Evolutionary conservation across 2,329 filamentous ascomycete species (phyloP).

Genomic region (Pseudocercospora macadamiae): DNA sequence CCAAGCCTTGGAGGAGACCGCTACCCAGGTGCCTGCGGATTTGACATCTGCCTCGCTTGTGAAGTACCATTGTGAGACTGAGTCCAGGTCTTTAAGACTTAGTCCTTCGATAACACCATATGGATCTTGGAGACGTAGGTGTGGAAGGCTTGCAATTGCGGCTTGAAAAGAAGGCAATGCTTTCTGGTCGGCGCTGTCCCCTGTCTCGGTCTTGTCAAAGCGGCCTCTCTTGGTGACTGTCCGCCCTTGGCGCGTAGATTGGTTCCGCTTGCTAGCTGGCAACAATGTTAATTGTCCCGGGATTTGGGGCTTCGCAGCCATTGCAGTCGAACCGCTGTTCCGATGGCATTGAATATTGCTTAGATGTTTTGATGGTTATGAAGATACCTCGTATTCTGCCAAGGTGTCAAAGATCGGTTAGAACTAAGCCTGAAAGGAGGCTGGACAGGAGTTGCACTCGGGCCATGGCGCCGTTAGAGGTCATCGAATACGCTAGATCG

Average conservation of each 20-base stretch:
- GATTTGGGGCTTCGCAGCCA: background rate
- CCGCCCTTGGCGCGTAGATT: too few species aligned
- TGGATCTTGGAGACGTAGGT: slow-evolving; percentile 5
- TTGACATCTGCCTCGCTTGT: slow-evolving; percentile 7
- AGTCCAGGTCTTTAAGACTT: background rate
- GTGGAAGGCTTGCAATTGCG: background rate
- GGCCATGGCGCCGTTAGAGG: too few species aligned
- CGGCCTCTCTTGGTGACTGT: too few species aligned
- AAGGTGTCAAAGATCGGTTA: too few species aligned
- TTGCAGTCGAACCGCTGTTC: background rate
- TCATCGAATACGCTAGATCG: too few species aligned
- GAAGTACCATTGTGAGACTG: slow-evolving; percentile 10
- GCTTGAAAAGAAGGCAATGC: background rate
- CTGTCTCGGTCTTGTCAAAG: too few species aligned
- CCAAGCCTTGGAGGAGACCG: background rate
- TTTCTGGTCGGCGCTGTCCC: too few species aligned
- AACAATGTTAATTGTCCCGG: background rate
- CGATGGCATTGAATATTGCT: background rate
- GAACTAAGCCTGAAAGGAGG: too few species aligned
- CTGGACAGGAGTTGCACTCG: too few species aligned
- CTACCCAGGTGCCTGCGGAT: background rate
- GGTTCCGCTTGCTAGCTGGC: too few species aligned
- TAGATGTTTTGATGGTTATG: too few species aligned
- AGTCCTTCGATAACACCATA: background rate
- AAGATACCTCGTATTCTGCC: too few species aligned